phyloP scores from a whole-genome alignment of 1,284 basidiomycete species.

The Boletellus deceptivus region DNA sequence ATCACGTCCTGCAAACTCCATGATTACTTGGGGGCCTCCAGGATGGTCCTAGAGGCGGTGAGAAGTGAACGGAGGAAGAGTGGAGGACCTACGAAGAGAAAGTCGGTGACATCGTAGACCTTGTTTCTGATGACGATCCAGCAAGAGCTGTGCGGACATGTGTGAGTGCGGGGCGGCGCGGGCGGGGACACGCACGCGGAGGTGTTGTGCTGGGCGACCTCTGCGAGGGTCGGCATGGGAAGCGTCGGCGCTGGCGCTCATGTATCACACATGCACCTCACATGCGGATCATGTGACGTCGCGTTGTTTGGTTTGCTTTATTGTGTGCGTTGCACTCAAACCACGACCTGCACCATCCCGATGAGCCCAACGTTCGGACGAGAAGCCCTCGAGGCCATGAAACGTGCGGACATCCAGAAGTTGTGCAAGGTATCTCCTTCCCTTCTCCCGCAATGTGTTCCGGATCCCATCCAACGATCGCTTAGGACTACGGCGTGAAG shows the following conservation, averaged over 20 bases:
- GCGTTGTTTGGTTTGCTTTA: constrained; percentile 51
- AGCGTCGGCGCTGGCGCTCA: not conserved
- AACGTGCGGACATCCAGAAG: constrained; percentile 67
- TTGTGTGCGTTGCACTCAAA: constrained; percentile 41
- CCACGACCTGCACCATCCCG: constrained; percentile 34
- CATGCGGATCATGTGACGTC: constrained; percentile 43
- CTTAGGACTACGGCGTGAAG: constrained; percentile 70
- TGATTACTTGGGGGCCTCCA: constrained; percentile 74
- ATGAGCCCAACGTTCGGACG: constrained; percentile 56
- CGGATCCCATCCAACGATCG: constrained; percentile 24
- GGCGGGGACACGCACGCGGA: constrained; percentile 39
- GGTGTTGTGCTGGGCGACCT: constrained; percentile 55
- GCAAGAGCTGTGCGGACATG: constrained; percentile 54
- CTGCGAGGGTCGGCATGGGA: constrained; percentile 27
- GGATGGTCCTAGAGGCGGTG: constrained; percentile 64
- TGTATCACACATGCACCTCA: not conserved
- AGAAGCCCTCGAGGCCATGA: constrained; percentile 59
- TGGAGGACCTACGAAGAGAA: constrained; percentile 54
- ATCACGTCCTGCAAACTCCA: constrained; percentile 79
- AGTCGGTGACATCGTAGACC: constrained; percentile 85
- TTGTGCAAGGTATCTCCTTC: constrained; percentile 62
- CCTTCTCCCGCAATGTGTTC: constrained; percentile 10
- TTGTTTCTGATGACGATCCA: constrained; percentile 84
- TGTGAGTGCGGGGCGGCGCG: not conserved
- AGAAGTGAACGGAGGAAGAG: not conserved